These are phyloP conservation scores for Nemania abortiva DNA, from an alignment of 2,329 filamentous ascomycete genomes.

Conservation along the genomic window DNA sequence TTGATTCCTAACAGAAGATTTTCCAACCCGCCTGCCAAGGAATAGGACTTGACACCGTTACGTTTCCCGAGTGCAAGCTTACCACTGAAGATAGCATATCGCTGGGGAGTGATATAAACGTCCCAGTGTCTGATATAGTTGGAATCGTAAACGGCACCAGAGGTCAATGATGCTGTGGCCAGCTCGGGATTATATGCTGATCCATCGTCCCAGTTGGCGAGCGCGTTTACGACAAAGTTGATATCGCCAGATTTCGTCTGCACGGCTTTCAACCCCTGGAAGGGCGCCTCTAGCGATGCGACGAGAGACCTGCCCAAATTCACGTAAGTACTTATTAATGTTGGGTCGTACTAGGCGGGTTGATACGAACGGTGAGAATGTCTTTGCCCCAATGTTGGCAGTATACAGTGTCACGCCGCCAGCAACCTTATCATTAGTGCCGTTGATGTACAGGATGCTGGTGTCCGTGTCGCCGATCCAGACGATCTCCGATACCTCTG, in stretches of 20 bases:
- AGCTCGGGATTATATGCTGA: slow-evolving; percentile 32
- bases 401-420: slow-evolving; percentile 37
- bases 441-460: slow-evolving; percentile 37
- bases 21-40: slow-evolving; percentile 29
- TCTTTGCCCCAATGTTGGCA: slow-evolving; percentile 32
- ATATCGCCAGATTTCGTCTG: slow-evolving; percentile 35
- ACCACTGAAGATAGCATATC: slow-evolving; percentile 36
- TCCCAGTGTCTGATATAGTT: slow-evolving; percentile 39
- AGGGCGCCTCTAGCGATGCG: slow-evolving; percentile 33
- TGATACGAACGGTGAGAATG: slow-evolving; percentile 34
- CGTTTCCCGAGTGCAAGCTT: slow-evolving; percentile 23
- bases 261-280: slow-evolving; percentile 36
- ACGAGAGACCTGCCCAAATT: slow-evolving; percentile 28
- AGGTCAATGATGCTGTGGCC: slow-evolving; percentile 17
- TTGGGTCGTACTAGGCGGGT: neutral
- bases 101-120: slow-evolving; percentile 25
- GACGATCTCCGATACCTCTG: slow-evolving; percentile 33
- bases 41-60: slow-evolving; percentile 8
- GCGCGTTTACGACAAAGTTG: slow-evolving; percentile 36
- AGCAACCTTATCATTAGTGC: slow-evolving; percentile 29
- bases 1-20: slow-evolving; percentile 34
- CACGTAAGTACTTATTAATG: slow-evolving; percentile 20
- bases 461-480: slow-evolving; percentile 33
- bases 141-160: slow-evolving; percentile 30
- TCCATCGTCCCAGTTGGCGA: slow-evolving; percentile 32